A percentile compares a stretch with the other conserved stretches of the same genome.
phyloP scores from a whole-genome alignment of 208 protist species.

The Trypanosoma theileri region DNA sequence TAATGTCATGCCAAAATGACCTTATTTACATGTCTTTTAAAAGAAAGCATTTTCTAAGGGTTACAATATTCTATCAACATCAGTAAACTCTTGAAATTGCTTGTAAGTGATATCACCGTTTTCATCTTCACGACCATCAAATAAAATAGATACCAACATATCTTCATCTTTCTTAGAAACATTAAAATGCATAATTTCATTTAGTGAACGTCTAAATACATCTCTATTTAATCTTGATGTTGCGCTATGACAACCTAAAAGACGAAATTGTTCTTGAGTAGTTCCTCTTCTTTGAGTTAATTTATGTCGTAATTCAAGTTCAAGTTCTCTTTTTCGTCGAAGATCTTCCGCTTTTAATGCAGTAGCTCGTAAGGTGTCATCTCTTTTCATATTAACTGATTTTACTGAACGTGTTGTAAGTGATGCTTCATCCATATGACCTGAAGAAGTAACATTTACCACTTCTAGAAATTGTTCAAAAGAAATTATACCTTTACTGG shows the following conservation, averaged over 20 bases:
- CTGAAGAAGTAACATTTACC: conserved; percentile 53
- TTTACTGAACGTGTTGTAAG: conserved; percentile 60
- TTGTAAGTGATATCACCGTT: conserved; percentile 86
- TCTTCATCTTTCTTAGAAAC: conserved; percentile 71
- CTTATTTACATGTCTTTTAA: conserved; percentile 11
- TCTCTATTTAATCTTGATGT: conserved; percentile 71
- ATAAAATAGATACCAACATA: conserved; percentile 80
- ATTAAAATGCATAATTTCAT: conserved; percentile 85
- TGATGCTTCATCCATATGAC: conserved; percentile 71
- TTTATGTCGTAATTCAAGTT: conserved; percentile 71
- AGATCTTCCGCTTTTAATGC: conserved; percentile 37
- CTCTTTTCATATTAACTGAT: conserved; percentile 63
- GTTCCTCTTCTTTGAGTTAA: conserved; percentile 77
- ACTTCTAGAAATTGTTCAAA: conserved; percentile 81
- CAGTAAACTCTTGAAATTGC: conserved; percentile 86
- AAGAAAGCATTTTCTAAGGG: conserved; percentile 8
- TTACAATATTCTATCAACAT: conserved; percentile 29
- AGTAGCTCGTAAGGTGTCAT: conserved; percentile 42
- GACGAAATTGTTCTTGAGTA: conserved; percentile 79
- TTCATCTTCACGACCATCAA: conserved; percentile 74
- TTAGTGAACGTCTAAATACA: conserved; percentile 70
- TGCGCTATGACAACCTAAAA: conserved; percentile 68
- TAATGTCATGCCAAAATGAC: not conserved
- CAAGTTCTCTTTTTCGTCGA: conserved; percentile 51
- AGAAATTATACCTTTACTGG: conserved; percentile 60